Evolutionary conservation across 345 rosid genomes (phyloP).

Genomic region (Nephelium lappaceum): DNA sequence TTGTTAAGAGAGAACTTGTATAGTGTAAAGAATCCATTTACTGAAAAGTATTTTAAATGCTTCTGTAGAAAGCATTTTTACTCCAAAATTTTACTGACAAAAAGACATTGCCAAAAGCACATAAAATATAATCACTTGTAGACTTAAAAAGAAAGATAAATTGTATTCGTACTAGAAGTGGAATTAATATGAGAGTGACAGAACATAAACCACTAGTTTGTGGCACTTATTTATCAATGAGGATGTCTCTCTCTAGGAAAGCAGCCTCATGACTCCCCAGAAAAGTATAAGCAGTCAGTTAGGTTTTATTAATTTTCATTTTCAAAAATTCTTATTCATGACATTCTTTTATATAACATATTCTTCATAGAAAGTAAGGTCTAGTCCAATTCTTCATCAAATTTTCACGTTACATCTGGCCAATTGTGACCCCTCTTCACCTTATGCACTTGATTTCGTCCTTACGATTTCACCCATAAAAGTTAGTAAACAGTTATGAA

Average conservation of each 20-base stretch:
- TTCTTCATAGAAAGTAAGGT: not conserved
- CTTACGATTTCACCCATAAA: not conserved
- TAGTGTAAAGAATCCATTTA: too few relatives aligned
- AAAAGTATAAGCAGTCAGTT: not conserved
- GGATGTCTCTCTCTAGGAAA: not conserved
- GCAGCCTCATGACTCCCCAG: not conserved
- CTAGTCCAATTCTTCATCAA: not conserved
- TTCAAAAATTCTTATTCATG: not conserved
- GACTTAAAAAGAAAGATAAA: not conserved
- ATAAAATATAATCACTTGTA: not conserved
- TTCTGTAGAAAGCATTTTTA: too few relatives aligned
- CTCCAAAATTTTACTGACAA: not conserved
- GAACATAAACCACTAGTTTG: not conserved
- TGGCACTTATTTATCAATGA: not conserved
- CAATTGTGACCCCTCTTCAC: not conserved
- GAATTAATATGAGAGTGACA: conserved; percentile 3
- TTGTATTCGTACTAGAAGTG: not conserved
- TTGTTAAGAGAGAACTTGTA: too few relatives aligned
- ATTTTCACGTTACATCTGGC: not conserved
- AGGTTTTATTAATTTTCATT: not conserved
- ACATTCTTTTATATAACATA: not conserved
- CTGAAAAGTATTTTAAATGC: too few relatives aligned
- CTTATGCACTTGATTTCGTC: not conserved
- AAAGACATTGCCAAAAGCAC: not conserved
- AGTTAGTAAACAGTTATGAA: not conserved